Evolutionary conservation across 2,329 filamentous ascomycete species (phyloP).

Genomic region (Epichloe elymi): DNA sequence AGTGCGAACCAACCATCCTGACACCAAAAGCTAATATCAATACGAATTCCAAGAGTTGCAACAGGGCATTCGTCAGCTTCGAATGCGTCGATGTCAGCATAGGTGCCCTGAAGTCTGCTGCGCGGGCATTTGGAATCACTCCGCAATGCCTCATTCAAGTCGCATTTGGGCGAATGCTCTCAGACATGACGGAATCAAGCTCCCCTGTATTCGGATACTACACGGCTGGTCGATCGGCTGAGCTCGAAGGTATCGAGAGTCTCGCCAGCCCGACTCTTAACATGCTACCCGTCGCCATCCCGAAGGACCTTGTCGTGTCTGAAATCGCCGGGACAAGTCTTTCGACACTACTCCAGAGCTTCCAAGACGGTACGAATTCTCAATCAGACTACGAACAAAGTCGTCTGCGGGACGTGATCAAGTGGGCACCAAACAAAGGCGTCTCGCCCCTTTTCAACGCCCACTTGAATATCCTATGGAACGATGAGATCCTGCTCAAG

Average conservation of each 20-base stretch:
- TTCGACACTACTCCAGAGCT: neutral
- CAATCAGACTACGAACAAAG: conserved; percentile 4
- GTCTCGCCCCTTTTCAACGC: neutral
- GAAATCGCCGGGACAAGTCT: neutral
- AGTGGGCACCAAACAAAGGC: neutral
- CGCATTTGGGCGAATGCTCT: conserved; percentile 4
- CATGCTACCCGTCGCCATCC: neutral
- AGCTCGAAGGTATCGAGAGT: neutral
- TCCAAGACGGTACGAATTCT: neutral
- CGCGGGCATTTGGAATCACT: conserved; percentile 1
- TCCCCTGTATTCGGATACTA: neutral
- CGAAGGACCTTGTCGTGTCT: neutral
- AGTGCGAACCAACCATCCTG: neutral
- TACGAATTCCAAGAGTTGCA: neutral
- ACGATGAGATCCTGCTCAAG: neutral
- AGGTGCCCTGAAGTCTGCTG: conserved; percentile 3
- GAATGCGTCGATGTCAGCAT: conserved; percentile 3
- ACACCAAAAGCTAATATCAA: neutral
- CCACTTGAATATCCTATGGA: conserved; percentile 3
- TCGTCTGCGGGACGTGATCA: conserved; percentile 1
- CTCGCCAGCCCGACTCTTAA: neutral
- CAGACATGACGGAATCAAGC: neutral
- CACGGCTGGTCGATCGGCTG: neutral
- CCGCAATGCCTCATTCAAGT: conserved; percentile 2
- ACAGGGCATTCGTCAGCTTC: neutral